Evolutionary conservation across 2,329 filamentous ascomycete species (phyloP), one percentile per base, ranked within the genome.

Genomic region (Colletotrichum sp.): DNA sequence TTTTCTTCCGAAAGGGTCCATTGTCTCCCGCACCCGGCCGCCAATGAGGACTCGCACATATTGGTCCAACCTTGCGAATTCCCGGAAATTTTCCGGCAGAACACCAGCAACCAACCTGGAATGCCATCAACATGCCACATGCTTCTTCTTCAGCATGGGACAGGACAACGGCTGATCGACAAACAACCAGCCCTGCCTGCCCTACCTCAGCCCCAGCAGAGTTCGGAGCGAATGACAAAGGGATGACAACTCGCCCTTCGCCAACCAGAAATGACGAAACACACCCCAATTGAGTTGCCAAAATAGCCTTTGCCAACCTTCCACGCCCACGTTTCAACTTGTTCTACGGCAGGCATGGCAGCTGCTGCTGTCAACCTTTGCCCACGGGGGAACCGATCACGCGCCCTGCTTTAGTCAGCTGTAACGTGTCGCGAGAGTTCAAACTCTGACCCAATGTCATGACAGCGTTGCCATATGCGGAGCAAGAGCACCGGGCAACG

Each of bases 321-420:
- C 67, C 43, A 34, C 28, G 61, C 55, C 32, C 30, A 26, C 59
- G 65, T 76, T 74, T 74, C 48, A 74, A 69, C 70, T 65, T 26
- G 34, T 74, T 66, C 65, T 74, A 69, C 59, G 30, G 48, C 65
- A 73, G 28, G 64, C 73, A 75, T 73, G 39, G 24, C 59, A 64
- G 28, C 28, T 73, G 57, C 26, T n/a, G 28, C 64, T 30, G 30
- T 36, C 70, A 60, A 73, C 64, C 48, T 69, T 68, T 24, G 13
- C 34, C 12, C 30, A 39, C 39, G 26, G n/a, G 24, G 55, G 6
- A 34, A 39, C 8, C 7, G 21, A 36, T 69, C 65, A 66, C 65
- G 74, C 74, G 70, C 28, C 26, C 57, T n/a, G 10, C 16, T 59
- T 26, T 57, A 59, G 26, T 64, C 32, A 68, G 26, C 48, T 36